These are phyloP conservation scores for Termitomyces sp. DNA, from an alignment of 768 basidiomycete species.

Conservation along the genomic window DNA sequence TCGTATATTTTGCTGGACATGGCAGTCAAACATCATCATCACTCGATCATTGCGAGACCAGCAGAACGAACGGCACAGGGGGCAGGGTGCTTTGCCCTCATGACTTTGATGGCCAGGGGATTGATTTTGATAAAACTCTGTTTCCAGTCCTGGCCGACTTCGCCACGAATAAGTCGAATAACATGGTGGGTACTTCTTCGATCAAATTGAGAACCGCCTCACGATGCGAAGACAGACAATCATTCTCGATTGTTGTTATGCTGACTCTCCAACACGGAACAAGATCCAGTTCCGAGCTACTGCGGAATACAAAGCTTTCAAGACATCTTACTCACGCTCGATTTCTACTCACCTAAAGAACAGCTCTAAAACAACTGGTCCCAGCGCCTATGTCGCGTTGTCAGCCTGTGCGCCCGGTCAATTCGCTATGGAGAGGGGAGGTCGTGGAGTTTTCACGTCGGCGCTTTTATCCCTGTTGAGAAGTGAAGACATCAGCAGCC, in stretches of 20 bases:
- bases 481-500: not conserved
- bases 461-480: not conserved
- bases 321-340: not conserved
- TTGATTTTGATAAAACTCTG: constrained; percentile 1
- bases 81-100: constrained; percentile 2
- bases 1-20: constrained; percentile 13
- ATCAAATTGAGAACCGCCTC: too few species aligned
- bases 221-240: constrained; percentile 8
- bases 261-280: not conserved
- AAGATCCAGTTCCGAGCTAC: not conserved
- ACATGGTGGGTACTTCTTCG: too few species aligned
- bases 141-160: not conserved
- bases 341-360: too few species aligned
- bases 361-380: too few species aligned
- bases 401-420: constrained; percentile 4
- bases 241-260: constrained; percentile 10
- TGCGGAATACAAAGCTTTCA: not conserved
- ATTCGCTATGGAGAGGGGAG: not conserved
- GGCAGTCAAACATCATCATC: not conserved
- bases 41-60: not conserved
- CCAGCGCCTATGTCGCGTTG: not conserved
- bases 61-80: not conserved
- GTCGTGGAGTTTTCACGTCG: constrained; percentile 3
- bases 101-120: constrained; percentile 1
- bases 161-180: constrained; percentile 1